Conservation (phyloP, 306 rosid species). For the Glycine soja region DNA sequence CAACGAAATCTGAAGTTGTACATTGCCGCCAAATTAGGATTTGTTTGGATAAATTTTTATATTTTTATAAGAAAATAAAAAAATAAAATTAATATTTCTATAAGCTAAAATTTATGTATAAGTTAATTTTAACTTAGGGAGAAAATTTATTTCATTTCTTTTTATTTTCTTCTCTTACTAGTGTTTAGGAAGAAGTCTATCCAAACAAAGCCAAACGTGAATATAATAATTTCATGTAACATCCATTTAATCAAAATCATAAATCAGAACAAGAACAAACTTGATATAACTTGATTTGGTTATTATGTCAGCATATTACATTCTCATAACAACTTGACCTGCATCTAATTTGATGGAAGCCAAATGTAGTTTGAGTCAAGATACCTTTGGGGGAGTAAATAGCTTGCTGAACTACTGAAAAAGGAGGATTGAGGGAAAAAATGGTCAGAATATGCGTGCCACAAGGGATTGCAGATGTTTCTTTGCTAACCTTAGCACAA, state of each 20-base stretch:
- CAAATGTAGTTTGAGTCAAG: not conserved
- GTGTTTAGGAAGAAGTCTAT: too few relatives aligned
- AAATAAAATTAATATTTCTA: too few relatives aligned
- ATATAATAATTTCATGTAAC: not conserved
- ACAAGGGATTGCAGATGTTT: conserved; percentile 54
- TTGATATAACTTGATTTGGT: not conserved
- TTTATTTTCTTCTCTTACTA: too few relatives aligned
- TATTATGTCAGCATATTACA: conserved; percentile 35
- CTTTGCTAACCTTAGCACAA: conserved; percentile 62
- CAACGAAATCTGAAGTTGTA: not conserved
- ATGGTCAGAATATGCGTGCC: conserved; percentile 49
- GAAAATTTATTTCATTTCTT: too few relatives aligned
- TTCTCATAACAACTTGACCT: not conserved
- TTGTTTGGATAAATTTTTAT: too few relatives aligned
- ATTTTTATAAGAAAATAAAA: too few relatives aligned
- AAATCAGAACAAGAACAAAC: not conserved
- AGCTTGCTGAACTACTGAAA: conserved; percentile 6
- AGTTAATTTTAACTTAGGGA: too few relatives aligned
- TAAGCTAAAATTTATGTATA: too few relatives aligned
- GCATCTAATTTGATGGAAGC: conserved; percentile 10
- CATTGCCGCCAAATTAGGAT: not conserved
- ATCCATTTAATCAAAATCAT: not conserved
- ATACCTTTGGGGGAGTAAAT: not conserved
- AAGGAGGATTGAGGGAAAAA: conserved; percentile 26
- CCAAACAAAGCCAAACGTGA: not conserved